Percentiles rank a stretch among this genome's conserved stretches.
These are phyloP conservation scores for Santalum album DNA, from an alignment of 164 flowering plant species.

Conservation along the genomic window DNA sequence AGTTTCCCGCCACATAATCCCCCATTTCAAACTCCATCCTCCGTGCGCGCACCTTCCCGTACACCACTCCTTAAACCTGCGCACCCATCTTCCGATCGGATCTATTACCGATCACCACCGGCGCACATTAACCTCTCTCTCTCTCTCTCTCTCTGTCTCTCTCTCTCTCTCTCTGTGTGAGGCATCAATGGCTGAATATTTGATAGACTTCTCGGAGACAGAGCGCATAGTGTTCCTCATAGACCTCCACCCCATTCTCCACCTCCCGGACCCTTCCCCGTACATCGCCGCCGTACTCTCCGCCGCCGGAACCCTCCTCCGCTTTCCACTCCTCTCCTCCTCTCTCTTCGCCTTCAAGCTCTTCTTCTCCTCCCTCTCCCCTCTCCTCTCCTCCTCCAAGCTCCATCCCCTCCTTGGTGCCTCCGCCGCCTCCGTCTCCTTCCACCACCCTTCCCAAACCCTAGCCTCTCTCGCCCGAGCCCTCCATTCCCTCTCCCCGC, in stretches of 20 bases:
- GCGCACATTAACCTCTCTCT: too few relatives aligned
- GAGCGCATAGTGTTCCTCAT: constrained; percentile 66
- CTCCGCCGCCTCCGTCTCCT: constrained; percentile 40
- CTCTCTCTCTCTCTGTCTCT: too few relatives aligned
- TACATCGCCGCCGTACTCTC: constrained; percentile 47
- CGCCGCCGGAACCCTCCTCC: constrained; percentile 34
- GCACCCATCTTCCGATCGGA: too few relatives aligned
- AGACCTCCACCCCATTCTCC: constrained; percentile 65
- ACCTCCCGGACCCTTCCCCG: constrained; percentile 30
- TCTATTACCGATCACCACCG: too few relatives aligned
- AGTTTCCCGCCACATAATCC: too few relatives aligned
- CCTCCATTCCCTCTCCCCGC: constrained; percentile 24
- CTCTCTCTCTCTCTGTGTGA: not conserved
- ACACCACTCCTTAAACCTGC: too few relatives aligned
- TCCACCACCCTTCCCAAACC: constrained; percentile 34
- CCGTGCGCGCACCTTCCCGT: too few relatives aligned
- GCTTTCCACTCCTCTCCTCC: constrained; percentile 45
- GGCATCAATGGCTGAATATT: not conserved
- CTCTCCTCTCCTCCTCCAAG: constrained; percentile 51
- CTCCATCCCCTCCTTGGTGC: constrained; percentile 25
- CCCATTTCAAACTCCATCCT: too few relatives aligned
- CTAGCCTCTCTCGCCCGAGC: constrained; percentile 32
- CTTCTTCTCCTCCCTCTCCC: constrained; percentile 82
- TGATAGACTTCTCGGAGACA: constrained; percentile 35
- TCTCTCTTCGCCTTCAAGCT: constrained; percentile 71